Conservation (phyloP, 2,329 filamentous ascomycete species). For the Botrytis fragariae region DNA sequence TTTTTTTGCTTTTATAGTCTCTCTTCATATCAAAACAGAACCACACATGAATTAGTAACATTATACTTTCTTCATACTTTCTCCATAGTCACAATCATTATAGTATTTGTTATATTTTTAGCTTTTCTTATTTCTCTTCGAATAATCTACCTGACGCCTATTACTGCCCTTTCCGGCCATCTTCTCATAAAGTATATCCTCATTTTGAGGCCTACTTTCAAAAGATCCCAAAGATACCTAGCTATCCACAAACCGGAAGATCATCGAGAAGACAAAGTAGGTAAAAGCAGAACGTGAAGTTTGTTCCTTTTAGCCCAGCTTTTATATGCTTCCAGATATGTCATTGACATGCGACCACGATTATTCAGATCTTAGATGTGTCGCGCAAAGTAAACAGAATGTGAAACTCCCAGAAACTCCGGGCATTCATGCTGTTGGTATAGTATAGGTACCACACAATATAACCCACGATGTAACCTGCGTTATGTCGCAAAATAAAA, state of each 20-base stretch:
- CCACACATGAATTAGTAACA: not conserved
- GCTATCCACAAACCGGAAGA: slow-evolving; percentile 12
- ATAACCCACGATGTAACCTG: slow-evolving; percentile 28
- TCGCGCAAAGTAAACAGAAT: slow-evolving; percentile 8
- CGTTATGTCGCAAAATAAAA: slow-evolving; percentile 19
- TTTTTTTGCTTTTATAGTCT: not conserved
- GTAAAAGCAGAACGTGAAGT: slow-evolving; percentile 13
- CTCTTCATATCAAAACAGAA: not conserved
- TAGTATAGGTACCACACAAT: slow-evolving; percentile 24
- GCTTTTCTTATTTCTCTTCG: slow-evolving; percentile 10
- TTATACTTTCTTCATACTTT: not conserved
- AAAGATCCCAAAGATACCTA: slow-evolving; percentile 1
- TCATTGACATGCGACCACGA: slow-evolving; percentile 8
- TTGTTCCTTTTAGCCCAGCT: not conserved
- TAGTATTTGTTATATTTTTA: not conserved
- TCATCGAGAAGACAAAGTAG: slow-evolving; percentile 12
- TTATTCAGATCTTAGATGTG: slow-evolving; percentile 5
- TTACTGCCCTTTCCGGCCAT: slow-evolving; percentile 1
- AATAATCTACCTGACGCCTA: slow-evolving; percentile 22
- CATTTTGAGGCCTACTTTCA: slow-evolving; percentile 11
- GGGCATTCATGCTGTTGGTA: slow-evolving; percentile 27
- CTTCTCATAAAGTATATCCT: slow-evolving; percentile 15
- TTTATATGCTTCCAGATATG: slow-evolving; percentile 17
- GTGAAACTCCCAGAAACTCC: slow-evolving; percentile 31
- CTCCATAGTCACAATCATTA: not conserved